A percentile compares a stretch with the other conserved stretches of the same genome.
These are phyloP conservation scores for Chlamydomonas sp. DNA, from an alignment of 139 green algal genomes.

Conservation along the genomic window DNA sequence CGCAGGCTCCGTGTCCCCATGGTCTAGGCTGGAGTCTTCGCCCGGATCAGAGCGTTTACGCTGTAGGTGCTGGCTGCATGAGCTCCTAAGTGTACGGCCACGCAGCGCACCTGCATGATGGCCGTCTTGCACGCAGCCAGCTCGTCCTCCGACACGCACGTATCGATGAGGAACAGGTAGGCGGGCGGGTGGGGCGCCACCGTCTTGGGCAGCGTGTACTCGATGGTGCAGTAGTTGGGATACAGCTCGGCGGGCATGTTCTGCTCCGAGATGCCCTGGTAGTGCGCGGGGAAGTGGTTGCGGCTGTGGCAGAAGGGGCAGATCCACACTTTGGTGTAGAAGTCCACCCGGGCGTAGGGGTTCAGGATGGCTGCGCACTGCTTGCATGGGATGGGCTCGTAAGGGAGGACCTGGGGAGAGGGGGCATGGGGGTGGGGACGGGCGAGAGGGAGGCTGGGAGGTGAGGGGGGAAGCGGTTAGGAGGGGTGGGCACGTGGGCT, in stretches of 20 bases:
- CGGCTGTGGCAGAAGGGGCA: constrained; percentile 96
- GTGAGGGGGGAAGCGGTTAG: not conserved
- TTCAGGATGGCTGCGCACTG: constrained; percentile 93
- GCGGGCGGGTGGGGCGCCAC: constrained; percentile 75
- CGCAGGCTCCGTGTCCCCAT: too few species aligned
- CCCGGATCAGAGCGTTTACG: too few species aligned
- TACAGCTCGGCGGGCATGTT: constrained; percentile 97
- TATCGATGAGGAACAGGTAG: constrained; percentile 98
- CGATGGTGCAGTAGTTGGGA: constrained; percentile 94
- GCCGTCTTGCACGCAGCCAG: constrained; percentile 80
- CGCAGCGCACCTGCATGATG: constrained; percentile 74
- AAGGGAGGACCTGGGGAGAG: constrained; percentile 85
- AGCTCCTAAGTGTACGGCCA: too few species aligned
- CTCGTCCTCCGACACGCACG: constrained; percentile 90
- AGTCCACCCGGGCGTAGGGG: constrained; percentile 93
- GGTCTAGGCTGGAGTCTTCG: too few species aligned
- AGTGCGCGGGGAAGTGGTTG: constrained; percentile 98
- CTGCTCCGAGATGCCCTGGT: constrained; percentile 87
- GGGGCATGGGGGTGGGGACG: not conserved
- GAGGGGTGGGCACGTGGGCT: too few species aligned
- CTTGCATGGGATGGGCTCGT: constrained; percentile 97
- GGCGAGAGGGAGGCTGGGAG: not conserved
- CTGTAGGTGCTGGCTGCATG: too few species aligned
- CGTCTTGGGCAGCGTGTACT: constrained; percentile 89
- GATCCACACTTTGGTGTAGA: constrained; percentile 91